Base-by-base conservation (phyloP, 805 yeast species). In the Helenozyma rhizophorensis region DNA sequence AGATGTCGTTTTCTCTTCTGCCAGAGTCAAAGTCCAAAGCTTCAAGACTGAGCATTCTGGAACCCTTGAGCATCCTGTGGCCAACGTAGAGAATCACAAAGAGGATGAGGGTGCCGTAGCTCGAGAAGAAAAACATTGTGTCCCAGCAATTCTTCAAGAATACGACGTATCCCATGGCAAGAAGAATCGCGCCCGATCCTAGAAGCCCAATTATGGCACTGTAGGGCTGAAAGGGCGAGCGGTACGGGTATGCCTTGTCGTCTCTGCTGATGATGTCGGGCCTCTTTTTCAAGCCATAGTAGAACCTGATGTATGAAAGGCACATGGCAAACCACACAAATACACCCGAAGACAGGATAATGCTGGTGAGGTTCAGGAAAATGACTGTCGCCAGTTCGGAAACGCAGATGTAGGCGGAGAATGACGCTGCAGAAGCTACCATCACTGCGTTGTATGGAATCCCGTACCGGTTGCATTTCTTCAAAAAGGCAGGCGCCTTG, bases 21-120 rank as follows among this genome's bases (percentile, higher is more conserved):
- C 95, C 95, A 0, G 86, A 73, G 54, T 87, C 95, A 52, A 83
- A 71, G 54, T 87, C 95, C 39, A 86, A 53, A 28, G 83, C 80
- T 45, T 83, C 89, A 28, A 84, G 59, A 30, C 84, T 70, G 32
- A 78, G 83, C 9, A 80, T 62, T 42, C 76, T 72, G 2, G 89
- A 78, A 8, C 85, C 76, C 37, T 77, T 72, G 11, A 78, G 50
- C 1, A 77, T 25, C 48, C 78, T 79, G 56, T 81, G 80, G 1
- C 76, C 72, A 19, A 66, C 12, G 46, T 72, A 82, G 23, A 75
- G 65, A 1, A 71, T 45, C 1, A 60, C 56, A 53, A 80, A 78
- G 5, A 78, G 49, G 31, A 80, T 61, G 30, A 77, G 51, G 0
- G 82, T 72, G 7, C 84, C 81, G 52, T 82, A 82, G 30, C 80